Evolutionary conservation across 2,329 filamentous ascomycete species (phyloP).

Genomic region (Cladosporium sp.): DNA sequence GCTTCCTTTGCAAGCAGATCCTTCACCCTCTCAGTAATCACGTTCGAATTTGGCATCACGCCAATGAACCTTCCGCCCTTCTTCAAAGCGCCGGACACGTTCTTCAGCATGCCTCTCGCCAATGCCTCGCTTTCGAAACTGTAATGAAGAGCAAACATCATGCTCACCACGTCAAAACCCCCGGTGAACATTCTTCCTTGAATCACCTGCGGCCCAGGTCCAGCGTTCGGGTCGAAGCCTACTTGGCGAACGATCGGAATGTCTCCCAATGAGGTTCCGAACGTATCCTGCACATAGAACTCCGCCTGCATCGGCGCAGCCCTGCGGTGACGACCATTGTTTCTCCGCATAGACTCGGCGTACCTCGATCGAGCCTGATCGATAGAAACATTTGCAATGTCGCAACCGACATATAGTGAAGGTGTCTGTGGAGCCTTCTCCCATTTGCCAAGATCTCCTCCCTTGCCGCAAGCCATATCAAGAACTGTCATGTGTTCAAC

Average conservation of each 20-base stretch:
- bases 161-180: constrained; percentile 86
- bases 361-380: constrained; percentile 85
- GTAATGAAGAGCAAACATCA: constrained; percentile 99
- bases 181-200: constrained; percentile 69
- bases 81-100: constrained; percentile 83
- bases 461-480: constrained; percentile 95
- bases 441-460: constrained; percentile 94
- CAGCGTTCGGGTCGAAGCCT: constrained; percentile 72
- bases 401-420: constrained; percentile 88
- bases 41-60: constrained; percentile 93
- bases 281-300: constrained; percentile 90
- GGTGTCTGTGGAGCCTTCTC: constrained; percentile 86
- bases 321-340: constrained; percentile 40
- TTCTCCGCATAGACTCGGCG: constrained; percentile 61
- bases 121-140: constrained; percentile 91
- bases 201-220: constrained; percentile 51
- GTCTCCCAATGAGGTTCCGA: constrained; percentile 75
- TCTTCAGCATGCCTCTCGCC: constrained; percentile 84
- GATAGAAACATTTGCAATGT: constrained; percentile 89
- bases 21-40: constrained; percentile 74
- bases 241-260: constrained; percentile 78
- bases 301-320: constrained; percentile 62
- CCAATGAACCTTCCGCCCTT: constrained; percentile 94
- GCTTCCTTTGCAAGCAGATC: constrained; percentile 61
- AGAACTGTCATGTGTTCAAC: constrained; percentile 58